Percentiles rank a stretch among this genome's conserved stretches.
These are phyloP conservation scores for Neocatenulostroma microsporum DNA, from an alignment of 2,329 filamentous ascomycete species.

Conservation along the genomic window DNA sequence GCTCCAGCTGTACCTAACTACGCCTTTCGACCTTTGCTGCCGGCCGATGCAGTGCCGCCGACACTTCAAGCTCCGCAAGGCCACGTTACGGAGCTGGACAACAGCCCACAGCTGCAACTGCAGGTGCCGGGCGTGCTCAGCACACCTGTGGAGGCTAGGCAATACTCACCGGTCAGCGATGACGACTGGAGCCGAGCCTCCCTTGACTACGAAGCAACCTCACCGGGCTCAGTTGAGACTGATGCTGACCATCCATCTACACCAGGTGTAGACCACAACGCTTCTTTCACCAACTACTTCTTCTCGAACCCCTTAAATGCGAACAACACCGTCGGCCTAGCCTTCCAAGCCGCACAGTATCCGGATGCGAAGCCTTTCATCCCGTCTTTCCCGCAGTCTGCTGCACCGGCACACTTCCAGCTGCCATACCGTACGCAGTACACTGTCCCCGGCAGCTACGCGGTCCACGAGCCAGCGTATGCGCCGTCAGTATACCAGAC, in stretches of 20 bases:
- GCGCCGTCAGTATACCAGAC: too few species aligned
- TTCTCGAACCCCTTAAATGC: background rate
- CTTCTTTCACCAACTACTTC: conserved; percentile 3
- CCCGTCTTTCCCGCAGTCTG: background rate
- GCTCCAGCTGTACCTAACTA: conserved; percentile 1
- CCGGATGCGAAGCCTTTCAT: conserved; percentile 3
- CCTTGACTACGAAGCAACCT: conserved; percentile 14
- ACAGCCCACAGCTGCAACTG: background rate
- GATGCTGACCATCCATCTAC: conserved; percentile 14
- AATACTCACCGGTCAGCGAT: conserved; percentile 14
- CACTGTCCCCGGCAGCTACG: too few species aligned
- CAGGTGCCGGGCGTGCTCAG: conserved; percentile 6
- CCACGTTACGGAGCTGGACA: background rate
- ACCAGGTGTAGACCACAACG: conserved; percentile 9
- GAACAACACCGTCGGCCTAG: conserved; percentile 2
- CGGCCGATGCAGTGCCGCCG: background rate
- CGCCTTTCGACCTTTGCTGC: conserved; percentile 4
- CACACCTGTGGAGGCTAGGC: conserved; percentile 12
- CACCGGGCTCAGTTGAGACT: conserved; percentile 14
- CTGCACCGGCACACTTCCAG: too few species aligned
- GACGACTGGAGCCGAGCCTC: conserved; percentile 14
- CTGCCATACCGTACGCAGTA: too few species aligned
- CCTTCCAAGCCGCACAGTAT: background rate
- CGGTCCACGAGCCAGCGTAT: too few species aligned
- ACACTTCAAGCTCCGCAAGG: background rate